A percentile compares a stretch with the other conserved stretches of the same genome.
Conservation (phyloP, 2,329 filamentous ascomycete genomes). For the Botrytis elliptica region DNA sequence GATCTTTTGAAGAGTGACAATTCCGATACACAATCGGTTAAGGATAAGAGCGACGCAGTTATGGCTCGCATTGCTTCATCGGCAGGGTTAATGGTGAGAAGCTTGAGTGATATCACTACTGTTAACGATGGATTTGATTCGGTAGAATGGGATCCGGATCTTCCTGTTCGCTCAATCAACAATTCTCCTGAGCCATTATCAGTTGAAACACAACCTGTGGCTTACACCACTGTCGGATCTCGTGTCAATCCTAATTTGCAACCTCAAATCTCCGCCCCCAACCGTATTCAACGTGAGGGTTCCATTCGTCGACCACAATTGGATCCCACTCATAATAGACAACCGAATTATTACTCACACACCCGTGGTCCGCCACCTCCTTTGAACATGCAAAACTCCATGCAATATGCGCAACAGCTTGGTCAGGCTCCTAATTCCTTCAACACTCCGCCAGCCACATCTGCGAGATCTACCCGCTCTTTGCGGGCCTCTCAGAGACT, state of each 20-base stretch:
- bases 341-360: slow-evolving; percentile 29
- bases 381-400: slow-evolving; percentile 35
- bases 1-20: slow-evolving; percentile 10
- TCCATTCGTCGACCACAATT: slow-evolving; percentile 35
- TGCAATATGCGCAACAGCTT: slow-evolving; percentile 38
- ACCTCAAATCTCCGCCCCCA: slow-evolving; percentile 38
- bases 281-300: slow-evolving; percentile 40
- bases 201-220: slow-evolving; percentile 34
- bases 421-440: slow-evolving; percentile 24
- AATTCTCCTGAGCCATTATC: slow-evolving; percentile 37
- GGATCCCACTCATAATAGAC: slow-evolving; percentile 28
- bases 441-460: slow-evolving; percentile 18
- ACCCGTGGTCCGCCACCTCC: slow-evolving; percentile 30
- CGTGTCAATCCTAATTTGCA: slow-evolving; percentile 36
- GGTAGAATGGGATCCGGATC: slow-evolving; percentile 37
- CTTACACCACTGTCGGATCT: slow-evolving; percentile 41
- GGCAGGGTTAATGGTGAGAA: background rate
- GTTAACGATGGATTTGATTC: slow-evolving; percentile 36
- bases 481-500: slow-evolving; percentile 11
- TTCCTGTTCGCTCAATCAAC: slow-evolving; percentile 30
- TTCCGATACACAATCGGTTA: slow-evolving; percentile 21
- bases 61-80: slow-evolving; percentile 20
- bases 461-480: slow-evolving; percentile 18
- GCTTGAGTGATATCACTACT: background rate
- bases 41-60: slow-evolving; percentile 18